Conservation (phyloP, 2,329 filamentous ascomycete genomes). For the Diplodia intermedia region DNA sequence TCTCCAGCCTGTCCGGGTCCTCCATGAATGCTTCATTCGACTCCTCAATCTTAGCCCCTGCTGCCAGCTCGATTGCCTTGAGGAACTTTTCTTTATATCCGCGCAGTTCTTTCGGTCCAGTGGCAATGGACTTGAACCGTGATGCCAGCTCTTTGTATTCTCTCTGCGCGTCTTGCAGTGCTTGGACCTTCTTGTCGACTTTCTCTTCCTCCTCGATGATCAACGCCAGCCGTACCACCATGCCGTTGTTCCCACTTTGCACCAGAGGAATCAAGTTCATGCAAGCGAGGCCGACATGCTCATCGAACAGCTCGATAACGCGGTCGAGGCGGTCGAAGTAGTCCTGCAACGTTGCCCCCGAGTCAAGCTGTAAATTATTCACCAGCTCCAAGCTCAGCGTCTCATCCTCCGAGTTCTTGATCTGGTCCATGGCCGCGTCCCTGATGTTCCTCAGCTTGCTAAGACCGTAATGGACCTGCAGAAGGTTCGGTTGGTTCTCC, state of each 20-base stretch:
- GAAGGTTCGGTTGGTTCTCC: slow-evolving; percentile 89
- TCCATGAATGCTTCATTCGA: slow-evolving; percentile 78
- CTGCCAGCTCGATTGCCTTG: slow-evolving; percentile 75
- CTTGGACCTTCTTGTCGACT: slow-evolving; percentile 89
- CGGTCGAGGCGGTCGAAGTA: slow-evolving; percentile 88
- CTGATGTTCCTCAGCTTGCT: slow-evolving; percentile 91
- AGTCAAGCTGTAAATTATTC: slow-evolving; percentile 68
- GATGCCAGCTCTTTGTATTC: slow-evolving; percentile 95
- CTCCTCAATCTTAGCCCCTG: slow-evolving; percentile 75
- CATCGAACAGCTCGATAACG: slow-evolving; percentile 92
- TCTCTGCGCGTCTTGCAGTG: slow-evolving; percentile 90
- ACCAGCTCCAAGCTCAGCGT: slow-evolving; percentile 85
- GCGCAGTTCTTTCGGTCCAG: slow-evolving; percentile 87
- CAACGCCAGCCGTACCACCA: slow-evolving; percentile 89
- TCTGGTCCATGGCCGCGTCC: slow-evolving; percentile 97
- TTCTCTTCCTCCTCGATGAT: slow-evolving; percentile 96
- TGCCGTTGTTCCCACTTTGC: slow-evolving; percentile 81
- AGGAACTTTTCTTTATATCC: slow-evolving; percentile 98
- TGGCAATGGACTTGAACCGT: slow-evolving; percentile 92
- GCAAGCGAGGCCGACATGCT: slow-evolving; percentile 87
- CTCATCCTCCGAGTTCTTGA: slow-evolving; percentile 80
- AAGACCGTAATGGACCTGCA: slow-evolving; percentile 89
- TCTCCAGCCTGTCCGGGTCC: slow-evolving; percentile 82
- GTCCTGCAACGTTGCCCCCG: slow-evolving; percentile 78
- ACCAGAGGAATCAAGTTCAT: slow-evolving; percentile 89